Percentiles rank a stretch among this genome's conserved stretches.
Conservation (phyloP, 805 yeast genomes). For the Ogataea paraovalis region DNA sequence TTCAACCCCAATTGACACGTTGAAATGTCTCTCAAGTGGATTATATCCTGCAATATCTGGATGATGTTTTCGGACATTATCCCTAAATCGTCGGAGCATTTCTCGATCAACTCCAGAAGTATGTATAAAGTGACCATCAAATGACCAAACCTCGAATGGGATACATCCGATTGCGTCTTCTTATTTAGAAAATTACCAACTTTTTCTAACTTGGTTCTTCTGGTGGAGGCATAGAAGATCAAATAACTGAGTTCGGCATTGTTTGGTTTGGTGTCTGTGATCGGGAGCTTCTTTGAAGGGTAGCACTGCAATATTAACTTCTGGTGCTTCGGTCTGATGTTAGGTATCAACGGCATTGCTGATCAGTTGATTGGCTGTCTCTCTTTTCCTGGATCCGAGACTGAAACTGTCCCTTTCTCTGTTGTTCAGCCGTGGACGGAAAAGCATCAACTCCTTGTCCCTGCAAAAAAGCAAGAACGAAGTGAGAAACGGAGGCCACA, state of each 20-base stretch:
- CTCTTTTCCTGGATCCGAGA: no score
- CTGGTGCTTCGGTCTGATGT: slow-evolving; percentile 71
- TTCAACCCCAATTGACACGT: slow-evolving; percentile 45
- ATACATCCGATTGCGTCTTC: slow-evolving; percentile 57
- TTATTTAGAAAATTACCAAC: slow-evolving; percentile 67
- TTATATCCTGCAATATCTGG: slow-evolving; percentile 49
- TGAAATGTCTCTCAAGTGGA: slow-evolving; percentile 56
- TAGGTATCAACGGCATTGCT: slow-evolving; percentile 19
- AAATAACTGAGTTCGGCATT: slow-evolving; percentile 86
- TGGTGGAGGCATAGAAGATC: slow-evolving; percentile 83
- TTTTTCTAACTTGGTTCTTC: slow-evolving; percentile 84
- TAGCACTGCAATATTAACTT: slow-evolving; percentile 87
- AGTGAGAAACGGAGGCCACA: no score
- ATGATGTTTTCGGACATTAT: slow-evolving; percentile 72
- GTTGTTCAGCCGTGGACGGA: no score
- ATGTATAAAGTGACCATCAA: slow-evolving; percentile 77
- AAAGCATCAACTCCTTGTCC: no score
- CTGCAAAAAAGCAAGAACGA: no score
- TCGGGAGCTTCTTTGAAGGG: slow-evolving; percentile 65
- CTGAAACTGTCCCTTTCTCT: no score
- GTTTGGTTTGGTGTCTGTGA: slow-evolving; percentile 82
- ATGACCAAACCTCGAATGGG: slow-evolving; percentile 68
- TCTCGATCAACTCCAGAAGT: slow-evolving; percentile 60
- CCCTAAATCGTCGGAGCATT: slow-evolving; percentile 79
- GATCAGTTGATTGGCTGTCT: neutral